Percentiles rank a stretch among this genome's conserved stretches.
These are phyloP conservation scores for Setomelanomma holmii DNA, from an alignment of 2,329 filamentous ascomycete genomes.

Conservation along the genomic window DNA sequence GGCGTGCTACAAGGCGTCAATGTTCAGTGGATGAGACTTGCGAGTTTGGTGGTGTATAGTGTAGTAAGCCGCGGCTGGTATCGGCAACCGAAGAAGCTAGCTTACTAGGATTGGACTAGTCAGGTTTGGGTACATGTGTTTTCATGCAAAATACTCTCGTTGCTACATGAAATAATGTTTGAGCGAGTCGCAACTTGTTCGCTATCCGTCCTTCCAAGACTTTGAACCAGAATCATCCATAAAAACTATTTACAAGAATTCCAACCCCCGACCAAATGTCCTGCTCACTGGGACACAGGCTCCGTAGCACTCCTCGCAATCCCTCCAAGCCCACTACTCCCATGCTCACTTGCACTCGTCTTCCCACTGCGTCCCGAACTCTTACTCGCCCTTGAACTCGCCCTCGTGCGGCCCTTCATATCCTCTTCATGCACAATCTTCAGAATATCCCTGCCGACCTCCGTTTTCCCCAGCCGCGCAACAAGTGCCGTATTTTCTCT, in stretches of 20 bases:
- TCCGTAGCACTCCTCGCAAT: slow-evolving; percentile 19
- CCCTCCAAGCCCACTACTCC: no score
- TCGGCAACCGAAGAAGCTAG: background rate
- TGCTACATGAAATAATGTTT: no score
- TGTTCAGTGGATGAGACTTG: no score
- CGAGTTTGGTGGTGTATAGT: no score
- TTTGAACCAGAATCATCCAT: no score
- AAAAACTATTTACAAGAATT: background rate
- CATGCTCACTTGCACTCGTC: slow-evolving; percentile 12
- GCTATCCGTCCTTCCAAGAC: no score
- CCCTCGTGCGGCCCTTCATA: slow-evolving; percentile 27
- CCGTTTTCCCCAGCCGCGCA: slow-evolving; percentile 51
- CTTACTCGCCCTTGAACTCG: slow-evolving; percentile 33
- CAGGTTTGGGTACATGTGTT: background rate
- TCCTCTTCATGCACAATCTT: slow-evolving; percentile 39
- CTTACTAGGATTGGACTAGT: background rate
- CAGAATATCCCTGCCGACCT: slow-evolving; percentile 43
- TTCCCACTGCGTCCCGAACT: slow-evolving; percentile 27
- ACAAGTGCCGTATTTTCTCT: slow-evolving; percentile 63
- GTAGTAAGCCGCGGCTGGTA: no score
- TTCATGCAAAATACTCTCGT: no score
- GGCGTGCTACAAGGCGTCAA: no score
- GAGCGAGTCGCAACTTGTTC: background rate
- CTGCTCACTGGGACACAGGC: background rate
- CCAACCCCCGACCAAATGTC: background rate